Base-by-base conservation (phyloP, 306 rosid species). In the Sicyos baderoa region DNA sequence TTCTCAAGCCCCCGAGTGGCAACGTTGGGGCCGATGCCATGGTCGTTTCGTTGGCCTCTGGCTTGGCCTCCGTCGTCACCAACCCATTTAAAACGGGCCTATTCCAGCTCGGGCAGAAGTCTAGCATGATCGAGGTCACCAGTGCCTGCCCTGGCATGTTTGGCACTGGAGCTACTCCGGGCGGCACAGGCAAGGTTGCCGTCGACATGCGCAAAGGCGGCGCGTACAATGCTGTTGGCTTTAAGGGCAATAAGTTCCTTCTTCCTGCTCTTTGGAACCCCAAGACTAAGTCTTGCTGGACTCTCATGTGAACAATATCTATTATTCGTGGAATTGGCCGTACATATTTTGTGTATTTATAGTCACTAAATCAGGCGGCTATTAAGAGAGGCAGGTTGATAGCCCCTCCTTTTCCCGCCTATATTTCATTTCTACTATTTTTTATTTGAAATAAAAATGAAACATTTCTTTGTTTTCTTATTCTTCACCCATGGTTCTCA, bases 221-320 rank as follows among this genome's bases (percentile, higher is more conserved):
- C 7, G 63, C 85, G 3, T 88, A 8, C 56, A 86, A 86, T 29
- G 74, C 59, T 0, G 7, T 72, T 0, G 96, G 88, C 1, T 35
- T 51, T 0, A 42, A 2, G 7, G 68, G 53, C 0, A 56, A 7
- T 10, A 86, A 81, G 85, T 89, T 84, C 49, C 25, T 89, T 66
- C 82, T 86, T 1, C 96, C 96, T 1, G 84, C 82, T 0, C 0
- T 84, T 0, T 89, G 91, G 96, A 60, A 86, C 61, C 96, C 89
- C 0, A 32, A 19, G 1, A 76, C 91, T 0, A 15, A 68, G 0
- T 63, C 84, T 0, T 86, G 91, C 10, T 84, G 83, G 91, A 82
- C 88, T 8, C n/a, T 42, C 13, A 42, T 65, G 29, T 65, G 22
- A 64, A 18, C 1, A 44, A 32, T 32, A 4, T 35, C 5, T 6